A percentile compares a stretch with the other conserved stretches of the same genome.
Conservation (phyloP, 2,329 filamentous ascomycete genomes). For the Colletotrichum abscissum region DNA sequence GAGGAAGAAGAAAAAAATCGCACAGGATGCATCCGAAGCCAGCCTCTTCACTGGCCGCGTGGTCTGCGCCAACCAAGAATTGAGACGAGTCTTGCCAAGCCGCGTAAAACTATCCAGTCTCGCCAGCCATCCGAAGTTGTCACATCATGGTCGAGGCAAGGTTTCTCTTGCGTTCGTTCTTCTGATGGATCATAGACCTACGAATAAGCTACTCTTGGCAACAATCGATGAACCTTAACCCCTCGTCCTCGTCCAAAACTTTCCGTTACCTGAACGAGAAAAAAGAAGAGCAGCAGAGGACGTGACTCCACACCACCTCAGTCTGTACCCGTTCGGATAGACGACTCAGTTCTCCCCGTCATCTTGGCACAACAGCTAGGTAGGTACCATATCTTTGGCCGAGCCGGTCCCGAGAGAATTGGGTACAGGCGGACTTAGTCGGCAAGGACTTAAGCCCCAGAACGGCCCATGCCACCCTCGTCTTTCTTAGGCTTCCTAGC, state of each 20-base stretch:
- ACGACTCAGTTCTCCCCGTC: conserved; percentile 25
- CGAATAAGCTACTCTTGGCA: conserved; percentile 33
- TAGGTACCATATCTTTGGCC: neutral
- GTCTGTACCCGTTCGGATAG: neutral
- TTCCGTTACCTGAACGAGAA: neutral
- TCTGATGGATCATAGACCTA: neutral
- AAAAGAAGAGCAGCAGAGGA: neutral
- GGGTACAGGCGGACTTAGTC: conserved; percentile 24
- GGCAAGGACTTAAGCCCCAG: conserved; percentile 32
- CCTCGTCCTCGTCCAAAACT: conserved; percentile 16
- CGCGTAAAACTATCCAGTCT: neutral
- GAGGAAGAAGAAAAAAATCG: conserved; percentile 13
- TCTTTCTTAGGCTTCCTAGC: neutral
- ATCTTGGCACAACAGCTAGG: conserved; percentile 18
- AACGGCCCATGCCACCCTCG: neutral
- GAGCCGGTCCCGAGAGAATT: conserved; percentile 22
- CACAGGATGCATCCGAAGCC: neutral
- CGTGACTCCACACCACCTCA: conserved; percentile 4
- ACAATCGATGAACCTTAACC: neutral
- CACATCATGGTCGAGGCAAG: neutral
- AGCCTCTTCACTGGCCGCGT: neutral
- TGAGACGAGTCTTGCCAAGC: neutral
- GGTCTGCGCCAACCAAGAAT: neutral
- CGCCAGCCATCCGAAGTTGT: conserved; percentile 1
- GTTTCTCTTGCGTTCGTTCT: neutral